phyloP scores from a whole-genome alignment of 345 rosid genomes.

The Lepidium didymum region DNA sequence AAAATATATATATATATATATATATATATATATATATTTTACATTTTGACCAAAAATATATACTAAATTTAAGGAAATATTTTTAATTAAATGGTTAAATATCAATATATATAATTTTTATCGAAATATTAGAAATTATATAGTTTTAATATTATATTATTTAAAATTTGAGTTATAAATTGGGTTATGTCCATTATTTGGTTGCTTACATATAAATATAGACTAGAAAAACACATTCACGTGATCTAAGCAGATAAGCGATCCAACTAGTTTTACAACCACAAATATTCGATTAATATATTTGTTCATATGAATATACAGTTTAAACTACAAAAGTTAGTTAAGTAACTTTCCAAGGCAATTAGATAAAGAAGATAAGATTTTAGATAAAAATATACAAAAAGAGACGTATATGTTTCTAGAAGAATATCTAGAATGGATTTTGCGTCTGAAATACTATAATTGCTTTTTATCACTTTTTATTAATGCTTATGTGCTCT shows the following conservation, averaged over 20 bases:
- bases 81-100: too few relatives aligned
- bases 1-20: too few relatives aligned
- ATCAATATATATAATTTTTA: too few relatives aligned
- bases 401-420: slow-evolving; percentile 15
- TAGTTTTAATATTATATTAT: too few relatives aligned
- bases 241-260: not conserved
- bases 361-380: slow-evolving; percentile 4
- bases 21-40: too few relatives aligned
- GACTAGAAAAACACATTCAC: slow-evolving; percentile 1
- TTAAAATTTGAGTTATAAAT: too few relatives aligned
- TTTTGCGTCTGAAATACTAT: slow-evolving; percentile 23
- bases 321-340: not conserved
- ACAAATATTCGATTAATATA: not conserved
- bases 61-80: too few relatives aligned
- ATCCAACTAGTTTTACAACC: not conserved
- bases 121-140: too few relatives aligned
- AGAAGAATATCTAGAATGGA: slow-evolving; percentile 21
- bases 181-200: too few relatives aligned
- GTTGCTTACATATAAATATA: too few relatives aligned
- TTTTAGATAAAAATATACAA: not conserved
- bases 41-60: too few relatives aligned
- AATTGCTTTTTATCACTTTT: slow-evolving; percentile 1
- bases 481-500: slow-evolving; percentile 4
- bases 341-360: not conserved
- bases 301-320: not conserved